Conservation (phyloP, 441 rosid species). For the Cnidoscolus chayamansa region DNA sequence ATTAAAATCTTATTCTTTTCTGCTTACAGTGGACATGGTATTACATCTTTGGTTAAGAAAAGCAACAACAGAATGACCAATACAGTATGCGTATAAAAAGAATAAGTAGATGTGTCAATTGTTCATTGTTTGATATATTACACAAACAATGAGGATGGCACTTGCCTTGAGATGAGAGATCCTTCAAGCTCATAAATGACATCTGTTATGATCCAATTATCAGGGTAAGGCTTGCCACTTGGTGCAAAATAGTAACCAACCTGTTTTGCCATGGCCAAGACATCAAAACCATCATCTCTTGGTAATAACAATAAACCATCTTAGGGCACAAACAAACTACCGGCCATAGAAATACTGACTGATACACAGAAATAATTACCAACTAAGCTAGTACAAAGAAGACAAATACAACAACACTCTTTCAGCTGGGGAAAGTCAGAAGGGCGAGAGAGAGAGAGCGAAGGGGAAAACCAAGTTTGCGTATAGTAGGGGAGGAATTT, state of each 20-base stretch:
- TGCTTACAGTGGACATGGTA: background rate
- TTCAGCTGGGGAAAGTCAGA: background rate
- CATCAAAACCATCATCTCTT: slow-evolving; percentile 25
- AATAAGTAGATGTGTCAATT: background rate
- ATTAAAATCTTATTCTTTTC: slow-evolving; percentile 1
- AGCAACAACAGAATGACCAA: background rate
- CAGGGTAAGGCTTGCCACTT: slow-evolving; percentile 98
- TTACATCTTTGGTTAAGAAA: slow-evolving; percentile 6
- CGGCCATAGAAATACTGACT: slow-evolving; percentile 1
- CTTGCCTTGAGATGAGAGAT: slow-evolving; percentile 72
- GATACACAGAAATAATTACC: slow-evolving; percentile 2
- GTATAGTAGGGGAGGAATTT: slow-evolving; percentile 1
- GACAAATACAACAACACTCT: slow-evolving; percentile 2
- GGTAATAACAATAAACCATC: slow-evolving; percentile 25
- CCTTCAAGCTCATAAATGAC: slow-evolving; percentile 88
- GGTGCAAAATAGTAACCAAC: slow-evolving; percentile 96
- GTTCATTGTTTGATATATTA: slow-evolving; percentile 5
- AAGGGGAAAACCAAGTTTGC: background rate
- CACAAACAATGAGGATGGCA: slow-evolving; percentile 13
- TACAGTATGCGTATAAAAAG: background rate
- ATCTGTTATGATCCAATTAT: slow-evolving; percentile 97
- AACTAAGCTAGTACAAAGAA: slow-evolving; percentile 9
- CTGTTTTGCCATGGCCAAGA: slow-evolving; percentile 45
- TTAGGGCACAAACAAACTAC: slow-evolving; percentile 16
- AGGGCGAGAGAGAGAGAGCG: background rate